Evolutionary conservation across 2,329 filamentous ascomycete species (phyloP).

Genomic region (Paraphaeosphaeria minitans): DNA sequence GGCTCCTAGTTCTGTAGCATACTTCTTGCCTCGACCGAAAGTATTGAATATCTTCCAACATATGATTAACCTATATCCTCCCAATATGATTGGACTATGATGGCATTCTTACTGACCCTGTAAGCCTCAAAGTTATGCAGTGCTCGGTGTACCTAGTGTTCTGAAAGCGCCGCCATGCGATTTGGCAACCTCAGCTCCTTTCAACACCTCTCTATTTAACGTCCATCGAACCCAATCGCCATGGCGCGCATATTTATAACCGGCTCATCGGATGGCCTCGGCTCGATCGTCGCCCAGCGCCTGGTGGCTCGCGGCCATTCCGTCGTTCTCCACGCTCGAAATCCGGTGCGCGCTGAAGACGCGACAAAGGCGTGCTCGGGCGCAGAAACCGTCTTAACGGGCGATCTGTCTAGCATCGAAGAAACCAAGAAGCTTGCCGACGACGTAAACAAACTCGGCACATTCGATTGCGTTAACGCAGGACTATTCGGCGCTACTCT

Average conservation of each 20-base stretch:
- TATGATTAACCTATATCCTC: no score
- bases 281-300: slow-evolving; percentile 56
- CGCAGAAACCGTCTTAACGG: slow-evolving; percentile 58
- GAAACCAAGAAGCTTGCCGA: slow-evolving; percentile 59
- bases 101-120: no score
- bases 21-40: no score
- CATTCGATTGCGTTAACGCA: slow-evolving; percentile 63
- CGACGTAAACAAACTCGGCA: slow-evolving; percentile 56
- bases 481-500: slow-evolving; percentile 56
- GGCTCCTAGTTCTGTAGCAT: no score
- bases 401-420: slow-evolving; percentile 58
- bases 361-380: slow-evolving; percentile 55
- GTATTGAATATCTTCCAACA: no score
- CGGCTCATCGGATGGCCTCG: slow-evolving; percentile 63
- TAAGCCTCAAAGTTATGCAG: no score
- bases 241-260: slow-evolving; percentile 61
- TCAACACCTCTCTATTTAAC: neutral
- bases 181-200: neutral
- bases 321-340: slow-evolving; percentile 63
- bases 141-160: no score
- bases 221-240: neutral
- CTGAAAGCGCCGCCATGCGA: no score
- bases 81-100: no score
- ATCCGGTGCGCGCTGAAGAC: slow-evolving; percentile 58
- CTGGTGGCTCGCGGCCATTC: slow-evolving; percentile 59